Evolutionary conservation across 73 alveolate genomes (phyloP).

Genomic region (Paramecium bursaria): DNA sequence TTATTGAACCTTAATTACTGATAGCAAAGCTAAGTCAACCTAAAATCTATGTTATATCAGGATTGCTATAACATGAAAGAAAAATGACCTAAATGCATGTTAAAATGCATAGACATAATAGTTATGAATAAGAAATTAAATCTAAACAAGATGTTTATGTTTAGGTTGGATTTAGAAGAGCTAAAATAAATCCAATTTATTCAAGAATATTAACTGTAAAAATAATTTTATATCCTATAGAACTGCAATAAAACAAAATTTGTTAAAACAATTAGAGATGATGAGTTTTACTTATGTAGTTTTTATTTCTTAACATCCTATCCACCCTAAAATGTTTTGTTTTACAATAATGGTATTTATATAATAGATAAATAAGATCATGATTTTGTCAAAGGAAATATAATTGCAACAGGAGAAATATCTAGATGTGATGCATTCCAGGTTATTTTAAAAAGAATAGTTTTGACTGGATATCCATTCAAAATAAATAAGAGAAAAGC

Average conservation of each 20-base stretch:
- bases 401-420: conserved; percentile 90
- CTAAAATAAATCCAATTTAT: conserved; percentile 87
- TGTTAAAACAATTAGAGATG: conserved; percentile 84
- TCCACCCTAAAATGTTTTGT: conserved; percentile 86
- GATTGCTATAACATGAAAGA: conserved; percentile 95
- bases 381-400: conserved; percentile 74
- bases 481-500: conserved; percentile 97
- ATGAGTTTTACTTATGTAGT: conserved; percentile 83
- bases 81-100: conserved; percentile 94
- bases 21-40: conserved; percentile 65
- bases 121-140: conserved; percentile 75
- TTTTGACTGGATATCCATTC: conserved; percentile 99
- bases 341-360: conserved; percentile 83
- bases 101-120: conserved; percentile 83
- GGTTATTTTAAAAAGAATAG: conserved; percentile 95
- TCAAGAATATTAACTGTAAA: conserved; percentile 75
- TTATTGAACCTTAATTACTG: conserved; percentile 72
- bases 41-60: conserved; percentile 82
- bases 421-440: conserved; percentile 92
- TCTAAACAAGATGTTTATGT: conserved; percentile 83
- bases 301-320: conserved; percentile 84
- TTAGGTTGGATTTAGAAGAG: conserved; percentile 97
- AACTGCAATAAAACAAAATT: conserved; percentile 89
- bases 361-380: no score
- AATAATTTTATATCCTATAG: background rate